Conservation (phyloP, 257 asterid species). For the Linaria vulgaris region DNA sequence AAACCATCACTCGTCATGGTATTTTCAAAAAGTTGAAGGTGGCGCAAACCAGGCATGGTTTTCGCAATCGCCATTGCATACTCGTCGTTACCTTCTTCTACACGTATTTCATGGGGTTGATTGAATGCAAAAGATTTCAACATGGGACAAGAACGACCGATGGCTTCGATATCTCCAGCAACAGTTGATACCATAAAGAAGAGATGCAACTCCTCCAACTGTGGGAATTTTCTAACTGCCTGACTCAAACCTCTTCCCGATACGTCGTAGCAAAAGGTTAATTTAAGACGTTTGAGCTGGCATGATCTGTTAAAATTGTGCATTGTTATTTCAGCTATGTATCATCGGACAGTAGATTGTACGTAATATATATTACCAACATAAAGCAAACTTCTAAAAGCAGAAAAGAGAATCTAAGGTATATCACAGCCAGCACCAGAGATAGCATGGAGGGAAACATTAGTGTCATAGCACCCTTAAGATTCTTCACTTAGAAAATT, state of each 20-base stretch:
- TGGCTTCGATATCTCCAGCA: constrained; percentile 23
- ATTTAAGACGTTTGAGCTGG: constrained; percentile 38
- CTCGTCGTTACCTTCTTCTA: constrained; percentile 12
- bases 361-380: background rate
- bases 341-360: background rate
- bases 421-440: background rate
- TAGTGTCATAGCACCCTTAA: background rate
- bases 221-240: constrained; percentile 39
- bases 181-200: background rate
- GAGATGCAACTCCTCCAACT: constrained; percentile 54
- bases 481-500: too few species aligned
- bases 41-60: constrained; percentile 44
- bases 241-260: constrained; percentile 24
- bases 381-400: constrained; percentile 1
- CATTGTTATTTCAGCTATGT: background rate
- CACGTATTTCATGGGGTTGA: background rate
- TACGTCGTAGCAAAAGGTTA: constrained; percentile 27
- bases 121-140: constrained; percentile 40
- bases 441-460: background rate
- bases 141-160: constrained; percentile 47
- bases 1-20: constrained; percentile 33
- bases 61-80: constrained; percentile 44
- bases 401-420: background rate
- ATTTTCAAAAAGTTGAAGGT: constrained; percentile 43
- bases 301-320: constrained; percentile 35